Base-by-base conservation (phyloP, 1,139 yeast genomes). In the Suhomyces choctaworum region DNA sequence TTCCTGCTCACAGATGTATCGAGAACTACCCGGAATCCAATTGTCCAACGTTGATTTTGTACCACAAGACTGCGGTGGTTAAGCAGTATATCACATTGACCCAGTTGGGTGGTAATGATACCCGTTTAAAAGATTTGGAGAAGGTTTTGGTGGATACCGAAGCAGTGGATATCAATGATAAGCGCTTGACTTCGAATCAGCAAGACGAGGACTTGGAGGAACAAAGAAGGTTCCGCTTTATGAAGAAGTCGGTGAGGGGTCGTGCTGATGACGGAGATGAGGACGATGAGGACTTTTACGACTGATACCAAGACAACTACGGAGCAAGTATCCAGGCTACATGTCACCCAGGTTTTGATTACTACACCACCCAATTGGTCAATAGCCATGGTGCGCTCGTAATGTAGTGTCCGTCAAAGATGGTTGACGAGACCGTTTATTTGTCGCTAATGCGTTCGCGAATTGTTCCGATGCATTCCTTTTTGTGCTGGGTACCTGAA, bases 21-120 rank as follows among this genome's bases (percentile, higher is more conserved):
- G 97, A 90, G 52, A 80, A 82, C 54, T 92, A 90, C 57, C 97
- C 97, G 0, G 90, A 87, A 20, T 60, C 76, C 25, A 90, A 87
- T 61, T 85, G 96, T 51, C 99, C 99, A 2, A 94, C 98, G 0
- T 66, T 92, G 14, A 71, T 92, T 30, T 76, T 94, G 2, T 92
- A 92, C 58, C 77, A 77, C 51, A 76, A 86, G 39, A 81, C 82
- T 14, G 78, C 86, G 42, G 92, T 90, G 7, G 63, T 81, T 19
- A 84, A 82, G 54, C 97, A 90, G 58, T 76, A 69, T 48, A 76
- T 90, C 13, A 90, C 97, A 0, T 69, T 92, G 51, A 73, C 85
- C 6, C 81, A 82, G 50, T 60, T 92, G 35, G 96, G 96, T 4
- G 97, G 98, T 1, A 84, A 83, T 54, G 79, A 83, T 34, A 79